Percentiles rank a stretch among this genome's conserved stretches.
Conservation (phyloP, 805 yeast species). For the Wickerhamiella azyma region DNA sequence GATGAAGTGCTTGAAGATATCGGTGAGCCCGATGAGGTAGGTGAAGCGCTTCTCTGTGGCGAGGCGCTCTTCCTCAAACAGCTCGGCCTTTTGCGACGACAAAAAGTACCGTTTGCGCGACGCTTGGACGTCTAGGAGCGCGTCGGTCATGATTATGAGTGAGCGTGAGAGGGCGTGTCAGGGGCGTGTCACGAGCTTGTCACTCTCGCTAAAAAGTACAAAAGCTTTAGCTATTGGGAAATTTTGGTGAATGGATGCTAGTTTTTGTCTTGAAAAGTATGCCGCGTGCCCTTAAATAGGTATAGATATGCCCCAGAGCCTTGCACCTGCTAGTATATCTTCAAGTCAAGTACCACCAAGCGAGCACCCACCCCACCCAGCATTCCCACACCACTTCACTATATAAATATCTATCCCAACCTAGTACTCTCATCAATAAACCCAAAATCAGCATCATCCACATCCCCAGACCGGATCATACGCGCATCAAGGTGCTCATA, state of each 20-base stretch:
- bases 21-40: conserved; percentile 69
- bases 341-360: too few species aligned
- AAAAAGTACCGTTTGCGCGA: conserved; percentile 22
- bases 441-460: conserved; percentile 21
- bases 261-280: background rate
- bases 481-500: conserved; percentile 14
- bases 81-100: conserved; percentile 19
- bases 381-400: too few species aligned
- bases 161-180: background rate
- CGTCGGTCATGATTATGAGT: background rate
- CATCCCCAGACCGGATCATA: conserved; percentile 24
- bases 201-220: too few species aligned
- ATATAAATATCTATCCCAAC: conserved; percentile 14
- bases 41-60: conserved; percentile 70
- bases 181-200: too few species aligned
- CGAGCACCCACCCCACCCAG: too few species aligned
- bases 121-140: conserved; percentile 14
- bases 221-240: too few species aligned
- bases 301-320: background rate
- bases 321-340: too few species aligned
- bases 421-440: conserved; percentile 14
- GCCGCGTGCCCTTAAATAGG: background rate
- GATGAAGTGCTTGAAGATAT: conserved; percentile 76
- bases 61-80: conserved; percentile 27
- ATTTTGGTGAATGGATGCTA: background rate